A percentile compares a stretch with the other conserved stretches of the same genome.
Conservation (phyloP, 192 early-diverging fungal species). For the Linnemannia exigua region DNA sequence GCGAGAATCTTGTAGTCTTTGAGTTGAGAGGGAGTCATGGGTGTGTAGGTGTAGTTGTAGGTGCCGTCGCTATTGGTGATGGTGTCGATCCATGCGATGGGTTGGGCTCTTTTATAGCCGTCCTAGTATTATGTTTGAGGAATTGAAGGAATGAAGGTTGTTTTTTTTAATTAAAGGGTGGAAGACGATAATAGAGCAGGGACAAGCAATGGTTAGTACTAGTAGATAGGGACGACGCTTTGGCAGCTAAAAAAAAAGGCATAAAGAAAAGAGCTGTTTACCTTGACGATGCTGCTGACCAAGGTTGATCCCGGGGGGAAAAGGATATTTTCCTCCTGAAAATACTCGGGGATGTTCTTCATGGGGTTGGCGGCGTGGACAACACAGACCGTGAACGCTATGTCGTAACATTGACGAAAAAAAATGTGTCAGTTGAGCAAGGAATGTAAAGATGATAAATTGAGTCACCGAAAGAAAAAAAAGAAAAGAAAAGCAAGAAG, state of each 20-base stretch:
- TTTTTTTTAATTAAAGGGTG: background rate
- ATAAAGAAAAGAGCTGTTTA: background rate
- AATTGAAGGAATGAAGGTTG: too few relatives aligned
- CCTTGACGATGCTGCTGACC: background rate
- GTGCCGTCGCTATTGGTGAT: too few relatives aligned
- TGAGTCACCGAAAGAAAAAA: background rate
- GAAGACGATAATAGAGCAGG: background rate
- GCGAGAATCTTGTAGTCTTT: background rate
- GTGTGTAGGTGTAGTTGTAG: background rate
- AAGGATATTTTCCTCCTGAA: background rate
- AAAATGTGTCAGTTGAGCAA: background rate
- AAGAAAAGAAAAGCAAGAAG: background rate
- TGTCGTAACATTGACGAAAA: background rate
- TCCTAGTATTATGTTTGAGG: background rate
- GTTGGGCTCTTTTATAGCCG: background rate
- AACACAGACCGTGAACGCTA: background rate
- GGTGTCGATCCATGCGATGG: background rate
- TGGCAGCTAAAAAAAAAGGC: background rate
- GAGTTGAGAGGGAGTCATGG: background rate
- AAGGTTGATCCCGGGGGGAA: background rate
- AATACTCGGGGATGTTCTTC: background rate
- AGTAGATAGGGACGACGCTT: too few relatives aligned
- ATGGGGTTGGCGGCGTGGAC: background rate
- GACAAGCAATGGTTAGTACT: background rate
- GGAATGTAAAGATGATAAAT: background rate